Evolutionary conservation across 2,329 filamentous ascomycete species (phyloP).

Genomic region (Hypoxylon rubiginosum): DNA sequence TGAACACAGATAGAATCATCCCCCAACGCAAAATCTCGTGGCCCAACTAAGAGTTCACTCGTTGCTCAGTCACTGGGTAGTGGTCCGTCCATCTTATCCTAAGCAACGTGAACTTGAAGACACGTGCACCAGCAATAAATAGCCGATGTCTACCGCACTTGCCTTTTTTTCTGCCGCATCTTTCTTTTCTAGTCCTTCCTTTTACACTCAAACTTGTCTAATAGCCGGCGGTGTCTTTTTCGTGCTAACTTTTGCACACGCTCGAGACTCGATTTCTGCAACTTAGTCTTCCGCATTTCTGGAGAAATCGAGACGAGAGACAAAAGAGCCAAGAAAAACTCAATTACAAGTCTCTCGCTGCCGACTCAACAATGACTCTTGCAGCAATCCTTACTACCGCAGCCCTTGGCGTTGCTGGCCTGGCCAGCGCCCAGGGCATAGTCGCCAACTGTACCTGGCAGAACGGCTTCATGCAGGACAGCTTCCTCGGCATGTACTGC

Average conservation of each 20-base stretch:
- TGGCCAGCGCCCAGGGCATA: conserved; percentile 50
- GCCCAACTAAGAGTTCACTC: not conserved
- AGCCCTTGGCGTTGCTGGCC: conserved; percentile 48
- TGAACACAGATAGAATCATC: not conserved
- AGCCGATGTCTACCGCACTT: not conserved
- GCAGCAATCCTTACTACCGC: conserved; percentile 16
- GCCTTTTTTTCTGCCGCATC: not conserved
- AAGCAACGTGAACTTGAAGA: not conserved
- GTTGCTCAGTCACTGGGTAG: not conserved
- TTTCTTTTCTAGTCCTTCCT: not conserved
- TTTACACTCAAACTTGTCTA: not conserved
- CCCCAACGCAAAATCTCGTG: not conserved
- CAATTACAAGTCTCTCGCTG: conserved; percentile 17
- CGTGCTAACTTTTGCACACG: not conserved
- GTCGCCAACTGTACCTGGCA: conserved; percentile 55
- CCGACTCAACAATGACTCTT: conserved; percentile 8
- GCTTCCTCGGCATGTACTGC: conserved; percentile 57
- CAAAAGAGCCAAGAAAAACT: not conserved
- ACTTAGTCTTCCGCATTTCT: not conserved
- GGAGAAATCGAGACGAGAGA: not conserved
- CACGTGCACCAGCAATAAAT: not conserved
- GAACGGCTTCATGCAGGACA: conserved; percentile 51
- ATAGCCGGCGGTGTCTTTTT: not conserved
- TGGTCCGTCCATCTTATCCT: not conserved
- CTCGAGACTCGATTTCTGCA: not conserved